Evolutionary conservation across 2,329 filamentous ascomycete species (phyloP), one percentile per base, ranked within the genome.

Genomic region (Magnaporthiopsis incrustans): DNA sequence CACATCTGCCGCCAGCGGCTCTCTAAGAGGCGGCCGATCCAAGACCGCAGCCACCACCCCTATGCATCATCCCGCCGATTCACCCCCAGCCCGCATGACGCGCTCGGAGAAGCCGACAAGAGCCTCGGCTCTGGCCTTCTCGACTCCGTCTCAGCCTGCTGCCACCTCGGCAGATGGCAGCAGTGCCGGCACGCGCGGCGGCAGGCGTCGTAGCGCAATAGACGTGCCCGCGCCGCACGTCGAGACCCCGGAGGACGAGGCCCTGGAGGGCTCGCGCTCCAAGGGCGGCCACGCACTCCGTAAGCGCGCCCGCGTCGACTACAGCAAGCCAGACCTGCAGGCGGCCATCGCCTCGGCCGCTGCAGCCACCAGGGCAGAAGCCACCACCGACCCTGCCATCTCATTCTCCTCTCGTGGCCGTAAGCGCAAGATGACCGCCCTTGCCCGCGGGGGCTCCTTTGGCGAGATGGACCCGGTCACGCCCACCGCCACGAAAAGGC

Each of bases 231-330:
- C 76, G 62, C 77, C 77, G 61, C 78, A 76, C 63, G 77, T 79
- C 69, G 67, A 69, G n/a, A 74, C 74, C 63, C 69, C 70, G 56
- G 79, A 80, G 59, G 81, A 30, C 69, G 67, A 69, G n/a, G 74
- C 74, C 63, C 69, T 70, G 56, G 79, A 80, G 59, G 81, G 83
- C 27, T 75, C 77, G 53, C 76, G 79, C 67, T 79, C 77, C 65
- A 84, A 86, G 71, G 83, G 84, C 63, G 83, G 84, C 61, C 84
- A 85, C 73, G 84, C 82, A 44, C 77, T 86, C 35, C 78, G 84
- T 67, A 84, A 82, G 72, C 78, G 83, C 63, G 76, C 81, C 62
- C 82, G 82, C 65, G 77, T 86, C 67, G 83, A 86, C 72, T 86
- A 86, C 75, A 82, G 81, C 44, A 81, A 83, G 67, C 77, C 81